A percentile compares a stretch with the other conserved stretches of the same genome.
Conservation (phyloP, 1,139 yeast genomes). For the Debaryomyces nepalensis region DNA sequence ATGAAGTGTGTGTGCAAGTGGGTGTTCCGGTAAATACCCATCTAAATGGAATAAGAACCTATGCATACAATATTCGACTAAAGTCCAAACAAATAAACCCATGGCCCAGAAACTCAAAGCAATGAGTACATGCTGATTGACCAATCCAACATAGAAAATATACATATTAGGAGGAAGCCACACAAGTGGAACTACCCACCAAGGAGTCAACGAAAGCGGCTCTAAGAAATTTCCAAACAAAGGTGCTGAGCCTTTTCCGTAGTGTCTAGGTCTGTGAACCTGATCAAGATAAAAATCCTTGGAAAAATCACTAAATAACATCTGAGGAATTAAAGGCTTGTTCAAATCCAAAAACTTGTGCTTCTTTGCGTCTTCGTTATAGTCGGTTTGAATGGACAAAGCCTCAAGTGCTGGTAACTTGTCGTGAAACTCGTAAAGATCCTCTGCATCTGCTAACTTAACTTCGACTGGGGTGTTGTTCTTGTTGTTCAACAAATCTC, state of each 20-base stretch:
- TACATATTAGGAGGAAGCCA: conserved; percentile 85
- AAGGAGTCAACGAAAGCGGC: conserved; percentile 52
- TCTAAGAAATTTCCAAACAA: conserved; percentile 54
- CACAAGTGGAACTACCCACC: conserved; percentile 77
- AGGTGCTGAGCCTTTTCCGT: conserved; percentile 84
- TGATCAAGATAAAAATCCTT: conserved; percentile 93
- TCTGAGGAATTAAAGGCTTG: conserved; percentile 81
- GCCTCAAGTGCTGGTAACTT: conserved; percentile 73
- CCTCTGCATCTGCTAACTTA: conserved; percentile 31
- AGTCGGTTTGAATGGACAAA: conserved; percentile 80
- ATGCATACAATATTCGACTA: conserved; percentile 85
- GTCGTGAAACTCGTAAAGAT: conserved; percentile 55
- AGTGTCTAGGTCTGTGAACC: conserved; percentile 95
- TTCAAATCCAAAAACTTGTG: conserved; percentile 87
- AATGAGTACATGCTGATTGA: conserved; percentile 37
- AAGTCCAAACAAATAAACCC: conserved; percentile 91
- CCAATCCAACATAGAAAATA: conserved; percentile 46
- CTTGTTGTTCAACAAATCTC: conserved; percentile 45
- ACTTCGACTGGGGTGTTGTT: conserved; percentile 51
- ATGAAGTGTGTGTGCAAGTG: conserved; percentile 75
- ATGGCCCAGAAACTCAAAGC: conserved; percentile 50
- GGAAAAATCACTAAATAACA: conserved; percentile 69
- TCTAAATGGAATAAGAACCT: conserved; percentile 94
- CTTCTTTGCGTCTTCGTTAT: conserved; percentile 64
- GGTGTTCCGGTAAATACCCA: conserved; percentile 79